These are phyloP conservation scores for Viola pubescens DNA, from an alignment of 441 rosid genomes.

Conservation along the genomic window DNA sequence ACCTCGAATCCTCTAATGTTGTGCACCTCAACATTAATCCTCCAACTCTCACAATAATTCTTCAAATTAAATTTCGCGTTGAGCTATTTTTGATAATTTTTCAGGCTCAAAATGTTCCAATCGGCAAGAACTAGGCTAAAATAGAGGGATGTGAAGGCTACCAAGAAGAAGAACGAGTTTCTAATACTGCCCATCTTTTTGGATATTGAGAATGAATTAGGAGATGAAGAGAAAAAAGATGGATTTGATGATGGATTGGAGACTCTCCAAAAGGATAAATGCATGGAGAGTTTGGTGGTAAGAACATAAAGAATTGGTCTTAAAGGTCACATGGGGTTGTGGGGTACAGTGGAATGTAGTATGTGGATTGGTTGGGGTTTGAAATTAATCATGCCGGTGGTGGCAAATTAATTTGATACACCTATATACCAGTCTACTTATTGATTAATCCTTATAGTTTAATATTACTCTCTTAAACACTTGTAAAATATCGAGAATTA, in stretches of 20 bases:
- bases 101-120: conserved; percentile 58
- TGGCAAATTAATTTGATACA: background rate
- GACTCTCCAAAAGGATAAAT: too few relatives aligned
- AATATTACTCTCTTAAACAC: too few relatives aligned
- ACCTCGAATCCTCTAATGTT: conserved; percentile 60
- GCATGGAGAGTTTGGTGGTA: background rate
- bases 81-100: background rate
- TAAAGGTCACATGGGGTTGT: conserved; percentile 3
- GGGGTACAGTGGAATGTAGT: conserved; percentile 9
- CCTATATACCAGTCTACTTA: too few relatives aligned
- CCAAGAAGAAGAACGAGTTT: conserved; percentile 15
- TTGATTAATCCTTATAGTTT: too few relatives aligned
- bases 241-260: background rate
- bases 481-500: too few relatives aligned
- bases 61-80: conserved; percentile 17
- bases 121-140: conserved; percentile 39
- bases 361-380: background rate
- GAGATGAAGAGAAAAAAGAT: background rate
- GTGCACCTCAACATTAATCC: conserved; percentile 71
- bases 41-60: conserved; percentile 85
- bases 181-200: conserved; percentile 28
- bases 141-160: conserved; percentile 31
- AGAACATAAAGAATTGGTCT: too few relatives aligned
- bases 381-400: too few relatives aligned
- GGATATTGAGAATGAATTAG: background rate